Percentiles rank a stretch among this genome's conserved stretches.
These are phyloP conservation scores for Drechslerella coelobrocha DNA, from an alignment of 2,329 filamentous ascomycete species.

Conservation along the genomic window DNA sequence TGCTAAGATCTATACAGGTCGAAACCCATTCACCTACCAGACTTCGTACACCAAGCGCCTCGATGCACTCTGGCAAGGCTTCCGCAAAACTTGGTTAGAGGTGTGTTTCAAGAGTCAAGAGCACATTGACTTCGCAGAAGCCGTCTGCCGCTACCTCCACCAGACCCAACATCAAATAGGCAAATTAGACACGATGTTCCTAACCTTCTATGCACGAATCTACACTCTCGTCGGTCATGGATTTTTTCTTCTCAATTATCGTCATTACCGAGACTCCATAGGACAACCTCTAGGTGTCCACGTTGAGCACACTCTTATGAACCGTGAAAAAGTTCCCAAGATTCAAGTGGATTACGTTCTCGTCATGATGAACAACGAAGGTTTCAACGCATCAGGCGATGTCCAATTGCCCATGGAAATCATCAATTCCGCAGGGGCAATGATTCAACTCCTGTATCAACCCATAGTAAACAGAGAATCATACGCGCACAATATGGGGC, in stretches of 20 bases:
- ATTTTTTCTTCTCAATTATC: constrained; percentile 29
- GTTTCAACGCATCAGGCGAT: constrained; percentile 11
- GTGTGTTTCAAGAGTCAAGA: constrained; percentile 20
- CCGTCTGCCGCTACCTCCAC: constrained; percentile 24
- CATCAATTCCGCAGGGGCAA: constrained; percentile 14
- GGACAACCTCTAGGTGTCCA: constrained; percentile 32
- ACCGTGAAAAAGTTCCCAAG: constrained; percentile 28
- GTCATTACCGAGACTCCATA: constrained; percentile 11
- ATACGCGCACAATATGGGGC: constrained; percentile 11
- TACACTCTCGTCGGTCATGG: constrained; percentile 27
- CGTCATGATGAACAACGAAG: constrained; percentile 24
- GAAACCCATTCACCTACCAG: constrained; percentile 27
- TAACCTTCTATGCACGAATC: constrained; percentile 19
- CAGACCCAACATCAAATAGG: background rate
- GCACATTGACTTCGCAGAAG: constrained; percentile 34
- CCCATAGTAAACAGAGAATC: background rate
- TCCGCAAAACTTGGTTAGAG: constrained; percentile 24
- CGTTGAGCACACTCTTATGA: constrained; percentile 34
- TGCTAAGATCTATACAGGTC: constrained; percentile 3
- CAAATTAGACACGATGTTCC: constrained; percentile 13
- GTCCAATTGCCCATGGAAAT: constrained; percentile 31
- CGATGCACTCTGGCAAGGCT: constrained; percentile 20
- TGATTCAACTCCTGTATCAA: constrained; percentile 17
- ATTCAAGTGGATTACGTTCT: constrained; percentile 31
- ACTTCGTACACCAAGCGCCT: constrained; percentile 16